Evolutionary conservation across 768 basidiomycete genomes (phyloP).

Genomic region (Lentinula raphanica): DNA sequence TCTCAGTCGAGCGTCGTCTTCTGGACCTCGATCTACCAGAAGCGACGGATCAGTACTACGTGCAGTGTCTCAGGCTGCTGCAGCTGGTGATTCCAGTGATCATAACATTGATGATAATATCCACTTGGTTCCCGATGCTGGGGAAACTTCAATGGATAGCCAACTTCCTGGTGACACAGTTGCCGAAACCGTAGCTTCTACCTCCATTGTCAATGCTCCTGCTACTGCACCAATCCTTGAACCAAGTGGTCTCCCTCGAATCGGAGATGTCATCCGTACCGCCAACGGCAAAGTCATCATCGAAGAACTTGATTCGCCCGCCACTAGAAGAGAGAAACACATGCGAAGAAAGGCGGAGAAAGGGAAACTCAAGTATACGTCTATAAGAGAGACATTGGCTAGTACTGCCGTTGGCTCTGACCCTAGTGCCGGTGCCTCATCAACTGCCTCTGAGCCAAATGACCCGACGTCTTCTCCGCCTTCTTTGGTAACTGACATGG

Average conservation of each 20-base stretch:
- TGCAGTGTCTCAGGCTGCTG: background rate
- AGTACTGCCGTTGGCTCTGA: background rate
- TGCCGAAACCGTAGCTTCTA: background rate
- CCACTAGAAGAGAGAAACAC: constrained; percentile 56
- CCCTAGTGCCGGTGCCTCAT: background rate
- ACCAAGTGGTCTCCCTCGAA: constrained; percentile 2
- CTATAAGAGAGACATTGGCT: constrained; percentile 13
- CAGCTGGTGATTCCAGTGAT: background rate
- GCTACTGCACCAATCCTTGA: background rate
- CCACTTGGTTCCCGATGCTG: background rate
- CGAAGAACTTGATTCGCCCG: constrained; percentile 70
- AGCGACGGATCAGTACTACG: background rate
- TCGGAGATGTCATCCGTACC: background rate
- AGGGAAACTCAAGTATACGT: constrained; percentile 23
- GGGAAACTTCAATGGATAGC: background rate
- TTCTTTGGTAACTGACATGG: background rate
- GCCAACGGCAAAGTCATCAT: constrained; percentile 54
- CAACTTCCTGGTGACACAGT: background rate
- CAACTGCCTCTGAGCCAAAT: background rate
- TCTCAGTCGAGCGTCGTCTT: background rate
- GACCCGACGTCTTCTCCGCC: background rate
- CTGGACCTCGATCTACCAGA: background rate
- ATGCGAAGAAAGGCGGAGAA: constrained; percentile 39
- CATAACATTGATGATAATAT: constrained; percentile 1
- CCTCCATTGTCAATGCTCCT: background rate